Evolutionary conservation across 345 rosid genomes (phyloP), one percentile per base, ranked within the genome.

Genomic region (Barbarea vulgaris): DNA sequence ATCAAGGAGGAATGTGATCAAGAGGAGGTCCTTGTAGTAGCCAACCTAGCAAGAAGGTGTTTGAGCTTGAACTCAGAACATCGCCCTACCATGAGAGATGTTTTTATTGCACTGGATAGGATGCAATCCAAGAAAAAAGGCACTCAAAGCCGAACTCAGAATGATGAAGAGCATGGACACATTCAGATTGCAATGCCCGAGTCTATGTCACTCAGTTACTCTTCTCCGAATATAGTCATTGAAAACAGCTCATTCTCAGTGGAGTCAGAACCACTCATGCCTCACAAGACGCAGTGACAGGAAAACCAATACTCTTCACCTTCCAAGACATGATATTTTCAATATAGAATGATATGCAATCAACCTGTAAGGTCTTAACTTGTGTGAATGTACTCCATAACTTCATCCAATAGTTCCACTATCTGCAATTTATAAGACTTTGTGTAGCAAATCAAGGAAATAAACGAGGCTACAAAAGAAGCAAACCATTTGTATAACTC

Each of bases 71-170:
- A 72, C 36, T 83, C 84, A 5, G 69, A 67, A 33, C 41, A 78
- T 22, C 77, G 84, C 37, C 88, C 86, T 13, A 60, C 80, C 30
- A 85, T 82, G 89, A 85, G 76, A 52, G 54, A 83, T 37, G 84
- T 82, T 0, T 56, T 34, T 2, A 48, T 19, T 59, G 79, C 74
- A 18, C 25, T 84, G 4, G 81, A 76, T 28, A 68, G 62, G 47
- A 65, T 65, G 21, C 72, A 54, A 46, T 56, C 72, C 7, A 31
- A 64, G 64, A 44, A 3, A 53, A 30, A 77, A 69, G 52, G 78
- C 71, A 19, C 17, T 63, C 63, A 73, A 37, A 54, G 11, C 44
- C 77, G 6, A 27, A 2, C 34, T 4, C 63, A 64, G 17, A 44
- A 53, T 19, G 56, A 5, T 30, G 55, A 73, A 64, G 77, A 64